Conservation (phyloP, 305 asterid genomes). For the Fraxinus dipetala region DNA sequence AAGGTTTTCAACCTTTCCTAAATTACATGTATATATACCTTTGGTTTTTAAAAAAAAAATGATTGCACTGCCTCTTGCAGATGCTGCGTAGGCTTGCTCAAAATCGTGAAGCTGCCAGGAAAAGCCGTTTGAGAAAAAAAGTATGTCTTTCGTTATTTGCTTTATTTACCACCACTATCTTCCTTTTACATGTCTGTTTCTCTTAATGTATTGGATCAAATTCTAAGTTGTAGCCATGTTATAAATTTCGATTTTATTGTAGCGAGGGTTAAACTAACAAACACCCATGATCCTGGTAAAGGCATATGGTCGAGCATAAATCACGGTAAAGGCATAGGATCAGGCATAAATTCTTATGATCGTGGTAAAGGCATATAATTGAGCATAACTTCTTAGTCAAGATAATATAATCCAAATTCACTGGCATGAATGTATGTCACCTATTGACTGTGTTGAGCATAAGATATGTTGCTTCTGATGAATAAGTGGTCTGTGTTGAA, state of each 20-base stretch:
- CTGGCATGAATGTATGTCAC: neutral
- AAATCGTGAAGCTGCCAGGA: conserved; percentile 98
- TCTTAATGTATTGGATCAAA: neutral
- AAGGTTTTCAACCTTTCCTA: conserved; percentile 50
- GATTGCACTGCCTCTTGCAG: conserved; percentile 41
- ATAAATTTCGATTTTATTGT: neutral
- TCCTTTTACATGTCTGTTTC: conserved; percentile 8
- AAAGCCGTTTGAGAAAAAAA: conserved; percentile 94
- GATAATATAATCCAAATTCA: neutral
- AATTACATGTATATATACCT: neutral
- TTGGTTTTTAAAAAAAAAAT: neutral
- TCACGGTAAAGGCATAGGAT: neutral
- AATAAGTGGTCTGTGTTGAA: neutral
- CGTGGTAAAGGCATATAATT: neutral
- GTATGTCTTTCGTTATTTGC: conserved; percentile 31
- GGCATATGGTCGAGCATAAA: neutral
- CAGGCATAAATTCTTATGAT: neutral
- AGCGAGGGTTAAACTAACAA: neutral
- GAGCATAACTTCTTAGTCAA: neutral
- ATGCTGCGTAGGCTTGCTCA: conserved; percentile 98
- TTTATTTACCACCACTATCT: conserved; percentile 4
- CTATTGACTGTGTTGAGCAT: neutral
- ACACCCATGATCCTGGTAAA: neutral
- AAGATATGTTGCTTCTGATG: neutral
- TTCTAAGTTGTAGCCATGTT: neutral